Evolutionary conservation across 1,139 yeast genomes (phyloP).

Genomic region (Zygosaccharomyces sapae): DNA sequence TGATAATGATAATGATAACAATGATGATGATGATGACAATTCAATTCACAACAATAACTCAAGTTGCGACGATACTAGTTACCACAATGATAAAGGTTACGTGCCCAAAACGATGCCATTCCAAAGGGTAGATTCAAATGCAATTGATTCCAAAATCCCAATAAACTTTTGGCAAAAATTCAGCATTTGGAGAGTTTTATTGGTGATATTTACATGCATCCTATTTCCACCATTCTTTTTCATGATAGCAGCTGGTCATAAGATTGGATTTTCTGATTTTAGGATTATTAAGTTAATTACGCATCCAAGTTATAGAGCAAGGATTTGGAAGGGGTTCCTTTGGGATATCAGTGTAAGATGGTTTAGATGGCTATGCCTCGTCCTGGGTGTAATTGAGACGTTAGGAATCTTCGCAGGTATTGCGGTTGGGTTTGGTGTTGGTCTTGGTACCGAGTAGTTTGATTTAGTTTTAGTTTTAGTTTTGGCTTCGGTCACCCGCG

Average conservation of each 20-base stretch:
- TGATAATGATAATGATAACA: not conserved
- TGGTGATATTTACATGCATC: slow-evolving; percentile 20
- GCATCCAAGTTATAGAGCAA: slow-evolving; percentile 20
- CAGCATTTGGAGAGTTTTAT: slow-evolving; percentile 21
- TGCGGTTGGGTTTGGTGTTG: slow-evolving; percentile 38
- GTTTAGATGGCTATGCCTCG: slow-evolving; percentile 27
- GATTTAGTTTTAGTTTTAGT: too few species aligned
- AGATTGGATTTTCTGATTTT: slow-evolving; percentile 23
- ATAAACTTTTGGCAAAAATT: not conserved
- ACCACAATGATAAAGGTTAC: not conserved
- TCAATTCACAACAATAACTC: not conserved
- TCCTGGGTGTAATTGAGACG: slow-evolving; percentile 24
- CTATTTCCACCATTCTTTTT: slow-evolving; percentile 31
- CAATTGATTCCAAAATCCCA: slow-evolving; percentile 12
- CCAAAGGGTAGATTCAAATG: slow-evolving; percentile 24
- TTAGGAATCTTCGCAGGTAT: slow-evolving; percentile 32
- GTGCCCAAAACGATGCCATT: slow-evolving; percentile 15
- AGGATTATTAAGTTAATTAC: slow-evolving; percentile 24
- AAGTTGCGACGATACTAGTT: not conserved
- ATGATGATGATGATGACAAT: not conserved
- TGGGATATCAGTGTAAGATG: slow-evolving; percentile 30
- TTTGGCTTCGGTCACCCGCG: not conserved
- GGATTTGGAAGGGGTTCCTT: slow-evolving; percentile 24
- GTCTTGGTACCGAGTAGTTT: slow-evolving; percentile 14
- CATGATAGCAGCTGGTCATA: slow-evolving; percentile 24